Conservation (phyloP, 441 rosid genomes). For the Jatropha multifida region DNA sequence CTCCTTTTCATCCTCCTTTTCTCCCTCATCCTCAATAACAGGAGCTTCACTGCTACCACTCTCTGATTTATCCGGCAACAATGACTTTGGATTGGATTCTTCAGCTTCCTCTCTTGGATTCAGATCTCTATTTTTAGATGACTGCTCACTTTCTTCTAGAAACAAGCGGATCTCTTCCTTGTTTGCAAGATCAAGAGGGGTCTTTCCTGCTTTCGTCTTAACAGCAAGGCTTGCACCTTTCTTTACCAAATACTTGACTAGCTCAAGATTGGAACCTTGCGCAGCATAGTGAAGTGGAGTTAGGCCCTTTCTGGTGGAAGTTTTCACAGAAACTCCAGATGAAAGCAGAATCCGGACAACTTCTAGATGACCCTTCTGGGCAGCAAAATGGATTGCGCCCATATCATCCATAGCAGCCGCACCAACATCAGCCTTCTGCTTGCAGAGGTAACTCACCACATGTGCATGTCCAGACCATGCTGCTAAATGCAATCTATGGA, state of each 20-base stretch:
- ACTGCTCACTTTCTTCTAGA: slow-evolving; percentile 54
- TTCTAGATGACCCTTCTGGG: slow-evolving; percentile 91
- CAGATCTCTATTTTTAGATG: slow-evolving; percentile 33
- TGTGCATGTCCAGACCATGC: slow-evolving; percentile 90
- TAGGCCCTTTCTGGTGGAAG: slow-evolving; percentile 75
- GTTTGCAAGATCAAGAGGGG: slow-evolving; percentile 71
- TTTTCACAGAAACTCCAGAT: slow-evolving; percentile 63
- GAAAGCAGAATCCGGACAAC: slow-evolving; percentile 58
- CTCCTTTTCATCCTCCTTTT: slow-evolving; percentile 26
- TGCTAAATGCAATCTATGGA: slow-evolving; percentile 74
- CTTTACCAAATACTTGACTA: slow-evolving; percentile 65
- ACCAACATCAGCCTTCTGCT: slow-evolving; percentile 86
- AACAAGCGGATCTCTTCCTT: slow-evolving; percentile 47
- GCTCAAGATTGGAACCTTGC: slow-evolving; percentile 83
- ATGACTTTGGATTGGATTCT: slow-evolving; percentile 33
- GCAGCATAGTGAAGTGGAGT: slow-evolving; percentile 86
- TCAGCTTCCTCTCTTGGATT: slow-evolving; percentile 34
- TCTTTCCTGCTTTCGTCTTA: slow-evolving; percentile 75
- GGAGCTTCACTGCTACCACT: slow-evolving; percentile 29
- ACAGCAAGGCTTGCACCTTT: slow-evolving; percentile 68
- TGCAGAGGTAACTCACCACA: slow-evolving; percentile 77
- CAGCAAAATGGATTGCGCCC: slow-evolving; percentile 95
- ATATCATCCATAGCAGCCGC: slow-evolving; percentile 97
- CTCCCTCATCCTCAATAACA: slow-evolving; percentile 14
- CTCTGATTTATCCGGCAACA: slow-evolving; percentile 25